Evolutionary conservation across 805 yeast genomes (phyloP).

Genomic region (Debaryomyces prosopidis): DNA sequence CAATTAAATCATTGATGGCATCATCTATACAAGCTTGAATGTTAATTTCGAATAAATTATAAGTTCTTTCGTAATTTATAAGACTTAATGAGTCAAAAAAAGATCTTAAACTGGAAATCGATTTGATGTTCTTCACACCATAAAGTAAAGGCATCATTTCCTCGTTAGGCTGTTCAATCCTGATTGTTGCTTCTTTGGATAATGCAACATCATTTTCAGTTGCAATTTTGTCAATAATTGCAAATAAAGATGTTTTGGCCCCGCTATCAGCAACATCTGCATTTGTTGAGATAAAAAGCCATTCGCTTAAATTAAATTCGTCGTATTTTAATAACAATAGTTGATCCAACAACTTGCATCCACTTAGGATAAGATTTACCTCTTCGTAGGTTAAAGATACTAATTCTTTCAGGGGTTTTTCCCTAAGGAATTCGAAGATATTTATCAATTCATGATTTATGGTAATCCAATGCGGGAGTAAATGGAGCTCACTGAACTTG

Average conservation of each 20-base stretch:
- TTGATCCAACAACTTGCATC: slow-evolving; percentile 78
- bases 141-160: slow-evolving; percentile 45
- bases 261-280: slow-evolving; percentile 54
- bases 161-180: slow-evolving; percentile 32
- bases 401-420: slow-evolving; percentile 22
- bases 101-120: slow-evolving; percentile 50
- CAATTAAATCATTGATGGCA: slow-evolving; percentile 54
- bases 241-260: slow-evolving; percentile 14
- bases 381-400: slow-evolving; percentile 35
- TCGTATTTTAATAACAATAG: slow-evolving; percentile 68
- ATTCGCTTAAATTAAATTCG: slow-evolving; percentile 74
- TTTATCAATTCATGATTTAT: slow-evolving; percentile 61
- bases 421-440: slow-evolving; percentile 43
- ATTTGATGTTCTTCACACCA: slow-evolving; percentile 40
- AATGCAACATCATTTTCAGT: slow-evolving; percentile 27
- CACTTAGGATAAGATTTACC: slow-evolving; percentile 48
- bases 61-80: slow-evolving; percentile 64
- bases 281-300: slow-evolving; percentile 81
- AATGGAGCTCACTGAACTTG: slow-evolving; percentile 61
- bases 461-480: slow-evolving; percentile 69
- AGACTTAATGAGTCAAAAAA: slow-evolving; percentile 70
- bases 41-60: slow-evolving; percentile 43
- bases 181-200: slow-evolving; percentile 37
- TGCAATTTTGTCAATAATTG: slow-evolving; percentile 52
- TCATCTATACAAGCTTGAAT: slow-evolving; percentile 52